phyloP scores from a whole-genome alignment of 2,329 filamentous ascomycete genomes.

The Lachnellula occidentalis region DNA sequence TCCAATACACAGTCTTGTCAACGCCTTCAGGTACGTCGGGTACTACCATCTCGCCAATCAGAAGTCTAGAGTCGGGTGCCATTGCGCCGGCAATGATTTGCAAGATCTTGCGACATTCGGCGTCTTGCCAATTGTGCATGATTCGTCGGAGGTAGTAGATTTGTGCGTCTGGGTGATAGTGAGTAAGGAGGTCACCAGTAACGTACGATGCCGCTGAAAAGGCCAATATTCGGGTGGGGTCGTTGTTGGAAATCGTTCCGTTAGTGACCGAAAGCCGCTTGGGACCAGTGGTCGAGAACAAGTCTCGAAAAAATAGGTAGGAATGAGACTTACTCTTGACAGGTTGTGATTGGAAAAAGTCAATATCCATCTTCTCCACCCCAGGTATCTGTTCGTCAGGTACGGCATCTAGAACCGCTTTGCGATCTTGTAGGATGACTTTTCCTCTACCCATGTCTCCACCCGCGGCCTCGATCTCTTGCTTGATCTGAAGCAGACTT shows the following conservation, averaged over 20 bases:
- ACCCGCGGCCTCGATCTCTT: conserved; percentile 5
- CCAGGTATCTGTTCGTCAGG: not conserved
- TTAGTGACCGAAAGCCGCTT: too few relatives aligned
- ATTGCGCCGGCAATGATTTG: conserved; percentile 19
- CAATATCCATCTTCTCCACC: conserved; percentile 8
- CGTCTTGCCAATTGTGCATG: conserved; percentile 23
- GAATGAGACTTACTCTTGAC: conserved; percentile 12
- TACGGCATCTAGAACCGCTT: conserved; percentile 5
- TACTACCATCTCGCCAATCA: conserved; percentile 19
- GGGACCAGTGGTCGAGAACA: not conserved
- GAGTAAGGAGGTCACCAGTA: too few relatives aligned
- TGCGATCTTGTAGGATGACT: conserved; percentile 7
- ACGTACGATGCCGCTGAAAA: too few relatives aligned
- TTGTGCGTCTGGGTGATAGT: conserved; percentile 9
- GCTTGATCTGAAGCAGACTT: conserved; percentile 17
- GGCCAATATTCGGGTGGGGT: too few relatives aligned
- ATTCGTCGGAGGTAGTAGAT: conserved; percentile 24
- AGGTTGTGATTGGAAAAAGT: conserved; percentile 8
- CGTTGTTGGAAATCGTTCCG: too few relatives aligned
- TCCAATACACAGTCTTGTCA: conserved; percentile 9
- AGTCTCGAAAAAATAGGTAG: not conserved
- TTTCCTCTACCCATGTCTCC: not conserved
- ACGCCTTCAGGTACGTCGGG: conserved; percentile 4
- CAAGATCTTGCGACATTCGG: conserved; percentile 14
- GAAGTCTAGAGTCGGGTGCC: conserved; percentile 6